These are phyloP conservation scores for Trichoderma parareesei DNA, from an alignment of 495 filamentous ascomycete genomes.

Conservation along the genomic window DNA sequence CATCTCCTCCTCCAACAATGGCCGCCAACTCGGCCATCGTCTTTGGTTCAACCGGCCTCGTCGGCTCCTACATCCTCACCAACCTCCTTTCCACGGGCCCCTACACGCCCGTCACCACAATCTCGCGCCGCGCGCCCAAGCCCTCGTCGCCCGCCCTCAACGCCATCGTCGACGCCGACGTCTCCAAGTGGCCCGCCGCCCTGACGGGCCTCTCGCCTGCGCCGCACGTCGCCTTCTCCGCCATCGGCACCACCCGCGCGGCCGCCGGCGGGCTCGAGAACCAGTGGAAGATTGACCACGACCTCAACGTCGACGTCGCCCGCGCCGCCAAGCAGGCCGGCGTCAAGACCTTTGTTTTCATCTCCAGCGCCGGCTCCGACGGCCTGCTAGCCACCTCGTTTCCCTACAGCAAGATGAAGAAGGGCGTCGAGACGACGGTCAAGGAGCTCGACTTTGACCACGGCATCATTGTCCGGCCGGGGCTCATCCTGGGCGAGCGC, in stretches of 20 bases:
- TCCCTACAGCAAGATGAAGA: conserved; percentile 68
- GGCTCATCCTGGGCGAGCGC: conserved; percentile 62
- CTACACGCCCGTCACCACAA: conserved; percentile 40
- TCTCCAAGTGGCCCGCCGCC: conserved; percentile 45
- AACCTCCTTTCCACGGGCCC: conserved; percentile 38
- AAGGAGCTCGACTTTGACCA: conserved; percentile 63
- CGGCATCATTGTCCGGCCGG: conserved; percentile 66
- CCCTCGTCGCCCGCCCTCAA: conserved; percentile 41
- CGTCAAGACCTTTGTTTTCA: conserved; percentile 57
- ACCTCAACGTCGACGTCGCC: conserved; percentile 62
- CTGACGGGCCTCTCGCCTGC: conserved; percentile 46
- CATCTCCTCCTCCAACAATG: conserved; percentile 14
- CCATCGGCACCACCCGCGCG: conserved; percentile 58
- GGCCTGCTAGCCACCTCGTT: conserved; percentile 25
- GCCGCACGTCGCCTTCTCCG: conserved; percentile 54
- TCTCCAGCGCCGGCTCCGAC: conserved; percentile 47
- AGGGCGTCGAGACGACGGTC: conserved; percentile 69
- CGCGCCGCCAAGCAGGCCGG: conserved; percentile 56
- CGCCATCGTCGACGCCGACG: conserved; percentile 38
- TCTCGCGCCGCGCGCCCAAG: conserved; percentile 47
- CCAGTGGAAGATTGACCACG: conserved; percentile 71
- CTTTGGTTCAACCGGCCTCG: conserved; percentile 50
- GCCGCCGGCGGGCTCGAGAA: conserved; percentile 61
- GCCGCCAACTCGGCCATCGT: conserved; percentile 33
- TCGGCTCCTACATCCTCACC: conserved; percentile 48